Evolutionary conservation across 305 asterid species (phyloP), one percentile per base, ranked within the genome.

Genomic region (Solanum hybrid): DNA sequence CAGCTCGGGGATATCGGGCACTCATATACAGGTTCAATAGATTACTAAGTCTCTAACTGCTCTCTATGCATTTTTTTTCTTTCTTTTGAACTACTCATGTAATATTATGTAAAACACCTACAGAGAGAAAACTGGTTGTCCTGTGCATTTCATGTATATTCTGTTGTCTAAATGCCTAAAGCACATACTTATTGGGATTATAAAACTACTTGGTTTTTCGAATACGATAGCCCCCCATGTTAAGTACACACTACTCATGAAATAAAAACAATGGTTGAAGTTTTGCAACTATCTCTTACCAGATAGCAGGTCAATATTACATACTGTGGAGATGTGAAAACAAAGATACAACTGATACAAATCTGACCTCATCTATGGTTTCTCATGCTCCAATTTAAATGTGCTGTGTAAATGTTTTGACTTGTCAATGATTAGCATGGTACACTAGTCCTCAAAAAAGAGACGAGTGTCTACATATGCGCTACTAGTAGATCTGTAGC

Each of bases 1-100:
- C 99, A 2, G 90, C 93, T 31, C 92, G 91, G 27, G 98, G 99
- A 29, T 95, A 93, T 89, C 97, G 95, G 78, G 98, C 98, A 81
- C 95, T 97, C 90, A 95, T 96, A 90, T 96, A 26, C 95, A 96
- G 98, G 98, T 95, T 51, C 71, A 84, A 84, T 6, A 51, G 7
- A 84, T 51, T 3, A 51, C 22, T 3, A 31, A 45, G 45, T 51
- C 31, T 32, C 75, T 84, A 31, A 51, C 13, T 69, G 64, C 34
- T 9, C 10, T 45, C 10, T 45, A 45, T 27, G 27, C 38, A 29
- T 82, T 82, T 82, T 82, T 82, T 29, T 66, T 51, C 87, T 56
- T 56, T 56, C 40, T 84, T 31, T 45, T 51, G 12, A 14, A 45
- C 15, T 27, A 14, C 87, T 26, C 35, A 1, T 40, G 4, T 81